A percentile compares a stretch with the other conserved stretches of the same genome.
phyloP scores from a whole-genome alignment of 2,329 filamentous ascomycete genomes.

The Fusarium luffae region DNA sequence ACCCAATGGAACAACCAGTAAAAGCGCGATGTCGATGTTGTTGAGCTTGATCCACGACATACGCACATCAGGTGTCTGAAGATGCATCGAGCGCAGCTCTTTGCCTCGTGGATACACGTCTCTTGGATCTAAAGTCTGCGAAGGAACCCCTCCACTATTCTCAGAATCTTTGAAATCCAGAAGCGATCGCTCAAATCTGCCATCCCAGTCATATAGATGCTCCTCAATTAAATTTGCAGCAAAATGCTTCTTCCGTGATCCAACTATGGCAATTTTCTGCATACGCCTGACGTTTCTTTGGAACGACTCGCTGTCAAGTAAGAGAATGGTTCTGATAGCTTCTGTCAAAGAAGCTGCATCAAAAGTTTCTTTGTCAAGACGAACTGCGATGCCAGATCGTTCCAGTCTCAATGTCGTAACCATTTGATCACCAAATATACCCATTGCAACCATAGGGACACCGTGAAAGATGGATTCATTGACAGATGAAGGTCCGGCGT shows the following conservation, averaged over 20 bases:
- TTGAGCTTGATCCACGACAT: conserved; percentile 15
- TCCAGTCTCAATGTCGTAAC: background rate
- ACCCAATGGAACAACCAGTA: background rate
- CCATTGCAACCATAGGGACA: conserved; percentile 6
- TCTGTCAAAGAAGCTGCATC: background rate
- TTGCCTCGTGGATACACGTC: background rate
- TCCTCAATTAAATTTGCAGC: background rate
- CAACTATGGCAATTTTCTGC: background rate
- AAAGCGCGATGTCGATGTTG: background rate
- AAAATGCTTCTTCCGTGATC: conserved; percentile 1
- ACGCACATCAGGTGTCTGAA: conserved; percentile 7
- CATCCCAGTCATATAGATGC: conserved; percentile 7
- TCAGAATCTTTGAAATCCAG: background rate
- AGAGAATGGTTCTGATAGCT: background rate
- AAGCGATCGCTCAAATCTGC: background rate
- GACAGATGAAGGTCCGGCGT: conserved; percentile 1
- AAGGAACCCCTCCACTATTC: no score
- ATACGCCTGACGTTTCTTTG: background rate
- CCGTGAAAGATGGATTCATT: conserved; percentile 10
- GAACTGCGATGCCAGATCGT: background rate
- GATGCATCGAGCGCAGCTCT: conserved; percentile 2
- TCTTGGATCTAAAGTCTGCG: no score
- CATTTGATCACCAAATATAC: conserved; percentile 8
- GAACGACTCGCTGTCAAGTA: background rate
- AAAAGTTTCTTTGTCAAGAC: background rate